Conservation (phyloP, 495 filamentous ascomycete genomes). For the Xylaria longipes region DNA sequence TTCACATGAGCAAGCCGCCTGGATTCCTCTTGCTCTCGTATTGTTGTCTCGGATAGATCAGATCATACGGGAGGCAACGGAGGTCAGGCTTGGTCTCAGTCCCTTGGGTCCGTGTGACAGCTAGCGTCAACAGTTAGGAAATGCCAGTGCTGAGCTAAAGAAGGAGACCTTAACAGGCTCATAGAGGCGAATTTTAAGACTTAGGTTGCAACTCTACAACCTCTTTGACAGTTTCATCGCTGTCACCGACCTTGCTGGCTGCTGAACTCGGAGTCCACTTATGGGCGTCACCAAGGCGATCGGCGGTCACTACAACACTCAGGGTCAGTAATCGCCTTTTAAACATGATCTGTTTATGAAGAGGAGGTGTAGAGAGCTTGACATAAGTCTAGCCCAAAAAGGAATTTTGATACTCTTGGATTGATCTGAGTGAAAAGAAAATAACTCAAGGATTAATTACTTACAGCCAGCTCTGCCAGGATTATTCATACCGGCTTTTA, state of each 20-base stretch:
- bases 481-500: conserved; percentile 55
- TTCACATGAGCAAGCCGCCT: too few relatives aligned
- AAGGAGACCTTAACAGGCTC: background rate
- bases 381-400: background rate
- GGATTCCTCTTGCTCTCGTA: too few relatives aligned
- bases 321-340: background rate
- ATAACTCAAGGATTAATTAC: background rate
- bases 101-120: too few relatives aligned
- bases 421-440: background rate
- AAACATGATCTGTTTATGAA: background rate
- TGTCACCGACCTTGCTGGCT: background rate
- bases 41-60: too few relatives aligned
- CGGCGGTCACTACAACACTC: conserved; percentile 39
- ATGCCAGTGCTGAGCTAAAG: background rate
- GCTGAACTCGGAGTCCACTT: conserved; percentile 32
- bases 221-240: background rate
- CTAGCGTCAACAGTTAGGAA: background rate
- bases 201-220: background rate
- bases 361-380: background rate
- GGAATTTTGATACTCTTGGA: background rate
- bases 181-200: background rate
- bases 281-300: conserved; percentile 53
- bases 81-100: too few relatives aligned
- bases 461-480: conserved; percentile 52
- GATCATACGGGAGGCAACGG: too few relatives aligned